phyloP scores from a whole-genome alignment of 1,284 basidiomycete species.

The Apiotrichum akiyoshidainum region DNA sequence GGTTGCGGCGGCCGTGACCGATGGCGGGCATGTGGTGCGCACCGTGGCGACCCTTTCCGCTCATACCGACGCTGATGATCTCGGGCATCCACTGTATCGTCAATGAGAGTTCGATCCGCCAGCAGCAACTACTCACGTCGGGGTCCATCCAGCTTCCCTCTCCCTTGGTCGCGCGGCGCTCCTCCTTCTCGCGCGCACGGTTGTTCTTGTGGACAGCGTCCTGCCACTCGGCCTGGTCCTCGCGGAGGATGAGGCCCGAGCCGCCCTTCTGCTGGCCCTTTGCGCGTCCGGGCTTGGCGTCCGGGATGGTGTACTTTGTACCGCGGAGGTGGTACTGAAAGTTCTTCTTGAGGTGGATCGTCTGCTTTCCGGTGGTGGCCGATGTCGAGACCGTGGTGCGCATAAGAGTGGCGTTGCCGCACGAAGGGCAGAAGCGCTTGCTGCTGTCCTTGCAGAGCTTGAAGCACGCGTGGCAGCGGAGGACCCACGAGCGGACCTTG shows the following conservation, averaged over 20 bases:
- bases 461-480: conserved; percentile 98
- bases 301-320: conserved; percentile 88
- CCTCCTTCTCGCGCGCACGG: conserved; percentile 69
- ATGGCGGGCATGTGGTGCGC: conserved; percentile 67
- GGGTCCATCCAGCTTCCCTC: conserved; percentile 81
- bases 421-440: conserved; percentile 96
- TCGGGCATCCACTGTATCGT: conserved; percentile 69
- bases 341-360: conserved; percentile 87
- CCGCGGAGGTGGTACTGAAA: conserved; percentile 93
- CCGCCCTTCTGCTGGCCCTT: conserved; percentile 74
- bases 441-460: conserved; percentile 97
- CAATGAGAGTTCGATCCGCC: not conserved
- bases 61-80: conserved; percentile 69
- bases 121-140: conserved; percentile 55
- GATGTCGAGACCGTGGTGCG: conserved; percentile 82
- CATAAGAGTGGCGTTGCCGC: conserved; percentile 87
- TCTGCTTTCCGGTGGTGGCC: conserved; percentile 59
- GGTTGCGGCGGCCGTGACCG: conserved; percentile 80
- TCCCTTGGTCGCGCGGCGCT: conserved; percentile 65
- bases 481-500: conserved; percentile 90
- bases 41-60: conserved; percentile 68
- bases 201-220: conserved; percentile 73
- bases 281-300: conserved; percentile 82
- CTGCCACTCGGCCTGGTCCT: conserved; percentile 83
- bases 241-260: conserved; percentile 71